Conservation (phyloP, 108 stramenopile species). For the Stephanodiscus minutulus region DNA sequence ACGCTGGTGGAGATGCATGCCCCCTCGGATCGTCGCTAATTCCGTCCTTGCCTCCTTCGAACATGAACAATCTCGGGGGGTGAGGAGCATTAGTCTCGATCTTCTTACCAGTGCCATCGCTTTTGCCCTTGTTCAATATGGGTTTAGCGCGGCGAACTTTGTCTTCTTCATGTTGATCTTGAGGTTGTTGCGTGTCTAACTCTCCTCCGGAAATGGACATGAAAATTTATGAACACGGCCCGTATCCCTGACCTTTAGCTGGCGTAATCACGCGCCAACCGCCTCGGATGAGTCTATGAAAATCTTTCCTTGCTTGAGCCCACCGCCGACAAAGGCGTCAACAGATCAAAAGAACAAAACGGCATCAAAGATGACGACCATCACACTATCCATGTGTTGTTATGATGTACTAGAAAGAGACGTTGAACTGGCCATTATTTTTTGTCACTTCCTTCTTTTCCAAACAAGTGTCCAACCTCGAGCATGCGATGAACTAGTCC, state of each 20-base stretch:
- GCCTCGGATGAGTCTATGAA: neutral
- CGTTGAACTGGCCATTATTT: too few species aligned
- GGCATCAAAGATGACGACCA: neutral
- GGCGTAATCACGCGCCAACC: constrained; percentile 1
- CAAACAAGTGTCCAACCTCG: too few species aligned
- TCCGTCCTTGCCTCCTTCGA: neutral
- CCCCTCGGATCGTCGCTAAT: neutral
- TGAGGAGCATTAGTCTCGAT: neutral
- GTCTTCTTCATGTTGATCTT: constrained; percentile 2
- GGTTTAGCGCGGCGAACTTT: neutral
- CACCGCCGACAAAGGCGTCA: neutral
- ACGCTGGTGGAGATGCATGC: neutral
- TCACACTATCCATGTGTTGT: too few species aligned
- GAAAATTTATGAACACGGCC: neutral
- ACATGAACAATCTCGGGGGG: neutral
- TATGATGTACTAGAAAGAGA: too few species aligned
- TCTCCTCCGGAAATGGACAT: neutral
- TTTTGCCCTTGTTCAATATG: neutral
- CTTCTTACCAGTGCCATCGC: neutral
- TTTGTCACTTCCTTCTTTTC: too few species aligned
- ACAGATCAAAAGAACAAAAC: neutral
- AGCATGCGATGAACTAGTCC: too few species aligned
- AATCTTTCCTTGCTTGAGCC: neutral
- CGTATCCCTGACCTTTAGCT: neutral
- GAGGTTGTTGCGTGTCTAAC: neutral